Conservation (phyloP, 2,329 filamentous ascomycete genomes). For the Diplocarpon rosae region DNA sequence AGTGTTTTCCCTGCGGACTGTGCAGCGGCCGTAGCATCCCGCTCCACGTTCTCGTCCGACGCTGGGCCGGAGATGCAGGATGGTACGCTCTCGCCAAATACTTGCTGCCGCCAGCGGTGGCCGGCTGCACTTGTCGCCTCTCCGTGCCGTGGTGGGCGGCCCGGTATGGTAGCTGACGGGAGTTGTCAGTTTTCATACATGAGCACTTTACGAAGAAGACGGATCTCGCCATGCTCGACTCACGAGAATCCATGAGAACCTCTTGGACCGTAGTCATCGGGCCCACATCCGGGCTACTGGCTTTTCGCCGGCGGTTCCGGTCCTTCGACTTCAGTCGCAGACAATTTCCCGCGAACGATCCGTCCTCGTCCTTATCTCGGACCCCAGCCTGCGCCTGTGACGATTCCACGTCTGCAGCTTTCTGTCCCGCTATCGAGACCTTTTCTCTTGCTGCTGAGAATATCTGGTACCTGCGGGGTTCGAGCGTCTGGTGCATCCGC, state of each 20-base stretch:
- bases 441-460: constrained; percentile 38
- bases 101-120: constrained; percentile 35
- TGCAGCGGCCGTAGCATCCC: constrained; percentile 11
- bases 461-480: constrained; percentile 45
- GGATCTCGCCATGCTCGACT: constrained; percentile 24
- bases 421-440: constrained; percentile 29
- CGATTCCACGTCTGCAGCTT: constrained; percentile 38
- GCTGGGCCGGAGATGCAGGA: constrained; percentile 26
- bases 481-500: constrained; percentile 47
- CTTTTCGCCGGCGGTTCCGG: constrained; percentile 47
- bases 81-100: constrained; percentile 28
- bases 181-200: constrained; percentile 6
- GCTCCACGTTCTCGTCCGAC: constrained; percentile 28
- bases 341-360: constrained; percentile 28
- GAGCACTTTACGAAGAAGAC: background rate
- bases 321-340: constrained; percentile 46
- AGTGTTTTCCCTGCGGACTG: constrained; percentile 9
- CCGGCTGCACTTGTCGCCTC: constrained; percentile 52
- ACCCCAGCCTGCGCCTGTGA: constrained; percentile 27
- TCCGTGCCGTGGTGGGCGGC: constrained; percentile 52
- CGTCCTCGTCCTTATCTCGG: constrained; percentile 30
- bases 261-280: constrained; percentile 62
- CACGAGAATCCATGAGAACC: constrained; percentile 59
- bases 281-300: constrained; percentile 52
- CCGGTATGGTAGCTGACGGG: constrained; percentile 51